Evolutionary conservation across 108 stramenopile genomes (phyloP).

Genomic region (Nitzschia inconspicua): DNA sequence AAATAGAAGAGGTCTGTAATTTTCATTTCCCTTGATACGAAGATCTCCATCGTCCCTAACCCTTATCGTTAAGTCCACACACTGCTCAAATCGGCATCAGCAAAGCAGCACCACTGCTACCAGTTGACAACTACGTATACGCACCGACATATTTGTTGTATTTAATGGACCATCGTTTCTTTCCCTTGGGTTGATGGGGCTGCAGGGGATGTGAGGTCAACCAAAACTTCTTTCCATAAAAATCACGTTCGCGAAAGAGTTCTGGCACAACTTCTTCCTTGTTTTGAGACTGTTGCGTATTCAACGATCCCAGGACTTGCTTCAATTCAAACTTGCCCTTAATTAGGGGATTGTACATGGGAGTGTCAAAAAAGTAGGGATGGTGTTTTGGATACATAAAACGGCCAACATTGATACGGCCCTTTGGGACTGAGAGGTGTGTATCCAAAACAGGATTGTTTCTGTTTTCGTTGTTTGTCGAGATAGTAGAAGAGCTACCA

Average conservation of each 20-base stretch:
- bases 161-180: slow-evolving; percentile 56
- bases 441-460: slow-evolving; percentile 35
- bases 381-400: slow-evolving; percentile 65
- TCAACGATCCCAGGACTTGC: slow-evolving; percentile 67
- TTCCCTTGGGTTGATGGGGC: slow-evolving; percentile 39
- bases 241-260: slow-evolving; percentile 55
- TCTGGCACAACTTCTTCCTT: slow-evolving; percentile 42
- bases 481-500: background rate
- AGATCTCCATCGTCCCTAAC: no score
- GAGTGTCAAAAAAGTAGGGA: slow-evolving; percentile 77
- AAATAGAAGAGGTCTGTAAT: no score
- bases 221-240: slow-evolving; percentile 62
- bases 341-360: slow-evolving; percentile 52
- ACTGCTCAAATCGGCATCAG: no score
- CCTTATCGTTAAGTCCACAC: no score
- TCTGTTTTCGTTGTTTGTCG: background rate
- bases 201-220: slow-evolving; percentile 63
- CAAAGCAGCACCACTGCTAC: no score
- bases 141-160: slow-evolving; percentile 59
- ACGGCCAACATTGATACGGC: slow-evolving; percentile 64
- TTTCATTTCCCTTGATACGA: no score
- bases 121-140: no score
- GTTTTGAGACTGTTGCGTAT: slow-evolving; percentile 35
- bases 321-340: slow-evolving; percentile 61
- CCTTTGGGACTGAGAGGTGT: slow-evolving; percentile 71